Base-by-base conservation (phyloP, 345 rosid species). In the Populus nigra region DNA sequence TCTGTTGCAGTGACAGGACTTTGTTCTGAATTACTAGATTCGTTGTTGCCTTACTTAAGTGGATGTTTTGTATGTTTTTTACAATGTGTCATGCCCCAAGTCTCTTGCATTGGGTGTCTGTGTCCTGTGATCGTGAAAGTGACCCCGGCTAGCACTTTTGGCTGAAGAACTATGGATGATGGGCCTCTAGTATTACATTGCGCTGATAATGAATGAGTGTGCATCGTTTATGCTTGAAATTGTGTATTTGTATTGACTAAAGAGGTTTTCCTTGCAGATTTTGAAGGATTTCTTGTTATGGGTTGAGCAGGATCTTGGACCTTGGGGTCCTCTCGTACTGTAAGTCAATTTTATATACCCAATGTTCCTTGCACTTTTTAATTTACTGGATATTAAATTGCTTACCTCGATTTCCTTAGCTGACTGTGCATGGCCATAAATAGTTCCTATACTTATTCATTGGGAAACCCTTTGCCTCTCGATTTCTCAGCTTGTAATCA, bases 261-360 rank as follows among this genome's bases (percentile, higher is more conserved):
- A 9, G 35, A 29, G 50, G 50, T 78, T 41, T 47, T 39, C 78
- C 74, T 23, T 88, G 85, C 95, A 96, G 99, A 88, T 91, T 12
- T 79, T 96, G 84, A 96, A 87, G 92, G 95, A 92, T 79, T 96
- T 96, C 89, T 84, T 96, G 76, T 65, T 88, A 87, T 96, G 99
- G 99, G 98, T 96, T 84, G 90, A 94, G 36, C 79, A 86, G 81
- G 97, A 96, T 82, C 94, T 96, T 73, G 99, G 99, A 38, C 89
- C 94, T 71, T 96, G 97, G 98, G 99, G 99, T 80, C 99, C 99
- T 8, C 88, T 96, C 43, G 98, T 85, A 25, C 74, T 96, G 99
- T 96, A 87, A 94, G 97, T 88, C 23, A 50, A 76, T 73, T 71
- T 38, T 57, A 20, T 69, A 49, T 18, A 12, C 76, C 3, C 11